Base-by-base conservation (phyloP, 1,284 basidiomycete species). In the Sparassis latifolia region DNA sequence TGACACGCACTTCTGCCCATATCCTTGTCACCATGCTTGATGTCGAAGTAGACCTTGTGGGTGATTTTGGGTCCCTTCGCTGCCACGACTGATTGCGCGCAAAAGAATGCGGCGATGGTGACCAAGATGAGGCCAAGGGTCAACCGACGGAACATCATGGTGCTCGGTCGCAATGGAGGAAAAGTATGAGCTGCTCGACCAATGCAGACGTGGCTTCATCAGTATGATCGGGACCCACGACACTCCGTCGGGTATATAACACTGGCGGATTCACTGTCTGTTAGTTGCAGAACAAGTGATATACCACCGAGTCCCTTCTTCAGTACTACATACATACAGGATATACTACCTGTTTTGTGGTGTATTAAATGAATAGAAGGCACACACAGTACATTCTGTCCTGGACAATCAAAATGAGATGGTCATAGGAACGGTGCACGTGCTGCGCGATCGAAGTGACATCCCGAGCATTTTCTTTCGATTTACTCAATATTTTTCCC, bases 41-140 rank as follows among this genome's bases (percentile, higher is more conserved):
- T 86, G 70, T 97, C 93, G 64, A 97, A 97, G 77, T 84, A 97
- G 62, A 97, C 88, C 72, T 88, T 92, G 80, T 90, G 73, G 46
- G 93, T 95, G 63, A 97, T 85, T 72, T 79, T 84, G 12, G 93
- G 93, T 12, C 84, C 82, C 59, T 86, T 89, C 10, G 77, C 77
- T n/a, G 86, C 86, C 60, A 88, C 85, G 20, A 72, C 86, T 45
- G 76, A 77, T 62, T 78, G 80, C 33, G 75, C 79, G 58, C 76
- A 87, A 68, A 87, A 82, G 59, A 91, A 72, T 0, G 86, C 82
- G 10, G 78, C 78, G 52, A 91, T 54, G 44, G 86, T 77, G 50
- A 86, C 69, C 53, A 86, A 64, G 54, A 88, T 61, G 53, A 89
- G 75, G 43, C 78, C 75, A 56, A 86, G 66, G 30, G 83, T 78